Evolutionary conservation across 2,329 filamentous ascomycete species (phyloP).

Genomic region (Lasiodiplodia citricola): DNA sequence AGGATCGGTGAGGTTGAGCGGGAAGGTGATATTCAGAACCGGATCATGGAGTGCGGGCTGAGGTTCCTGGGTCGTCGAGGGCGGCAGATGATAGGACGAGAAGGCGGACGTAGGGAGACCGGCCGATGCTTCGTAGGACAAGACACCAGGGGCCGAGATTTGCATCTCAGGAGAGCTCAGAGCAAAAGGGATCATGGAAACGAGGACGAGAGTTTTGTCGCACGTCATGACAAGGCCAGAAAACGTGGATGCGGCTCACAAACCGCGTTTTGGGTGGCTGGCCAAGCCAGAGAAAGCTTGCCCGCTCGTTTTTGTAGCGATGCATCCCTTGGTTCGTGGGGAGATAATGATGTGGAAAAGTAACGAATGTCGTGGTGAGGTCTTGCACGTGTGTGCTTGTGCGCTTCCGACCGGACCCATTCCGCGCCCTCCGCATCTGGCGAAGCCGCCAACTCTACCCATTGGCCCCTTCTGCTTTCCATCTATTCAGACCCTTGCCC

Average conservation of each 20-base stretch:
- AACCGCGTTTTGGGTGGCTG: neutral
- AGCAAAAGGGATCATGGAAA: slow-evolving; percentile 45
- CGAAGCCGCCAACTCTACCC: neutral
- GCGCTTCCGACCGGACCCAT: neutral
- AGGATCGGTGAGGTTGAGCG: slow-evolving; percentile 61
- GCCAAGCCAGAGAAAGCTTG: neutral
- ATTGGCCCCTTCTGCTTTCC: neutral
- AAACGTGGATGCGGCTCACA: neutral
- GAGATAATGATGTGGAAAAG: neutral
- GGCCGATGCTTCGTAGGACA: slow-evolving; percentile 50
- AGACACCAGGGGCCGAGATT: slow-evolving; percentile 38
- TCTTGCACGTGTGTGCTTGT: slow-evolving; percentile 1
- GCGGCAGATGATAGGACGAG: slow-evolving; percentile 55
- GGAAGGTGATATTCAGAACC: slow-evolving; percentile 60
- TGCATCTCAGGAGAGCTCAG: slow-evolving; percentile 1
- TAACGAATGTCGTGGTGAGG: neutral
- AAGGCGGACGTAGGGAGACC: slow-evolving; percentile 59
- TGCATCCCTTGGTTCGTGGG: too few relatives aligned
- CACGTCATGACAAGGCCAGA: neutral
- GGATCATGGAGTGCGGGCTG: slow-evolving; percentile 61
- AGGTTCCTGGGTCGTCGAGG: slow-evolving; percentile 55
- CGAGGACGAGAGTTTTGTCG: slow-evolving; percentile 28
- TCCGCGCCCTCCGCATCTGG: neutral
- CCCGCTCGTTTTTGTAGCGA: neutral
- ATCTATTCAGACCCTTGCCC: neutral